Evolutionary conservation across 2,329 filamentous ascomycete genomes (phyloP).

Genomic region (Fusarium equiseti): DNA sequence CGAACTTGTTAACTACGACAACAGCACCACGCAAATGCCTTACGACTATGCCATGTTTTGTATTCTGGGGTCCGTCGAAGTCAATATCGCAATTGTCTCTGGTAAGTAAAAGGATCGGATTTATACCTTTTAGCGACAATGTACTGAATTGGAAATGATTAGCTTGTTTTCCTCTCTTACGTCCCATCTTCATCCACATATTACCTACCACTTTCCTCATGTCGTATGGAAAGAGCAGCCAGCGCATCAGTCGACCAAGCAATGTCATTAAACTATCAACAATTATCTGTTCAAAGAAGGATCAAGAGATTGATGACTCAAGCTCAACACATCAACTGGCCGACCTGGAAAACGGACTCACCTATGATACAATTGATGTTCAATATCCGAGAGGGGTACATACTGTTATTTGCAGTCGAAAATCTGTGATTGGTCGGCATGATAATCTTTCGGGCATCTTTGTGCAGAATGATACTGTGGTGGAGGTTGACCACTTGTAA

Average conservation of each 20-base stretch:
- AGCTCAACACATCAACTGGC: slow-evolving; percentile 38
- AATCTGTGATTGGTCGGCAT: background rate
- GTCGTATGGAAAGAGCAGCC: slow-evolving; percentile 29
- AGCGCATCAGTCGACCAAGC: slow-evolving; percentile 33
- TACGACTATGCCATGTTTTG: slow-evolving; percentile 38
- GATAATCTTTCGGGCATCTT: slow-evolving; percentile 4
- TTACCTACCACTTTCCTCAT: slow-evolving; percentile 33
- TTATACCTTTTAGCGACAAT: slow-evolving; percentile 1
- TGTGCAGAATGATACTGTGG: slow-evolving; percentile 28
- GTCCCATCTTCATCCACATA: slow-evolving; percentile 35
- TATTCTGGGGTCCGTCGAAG: slow-evolving; percentile 32
- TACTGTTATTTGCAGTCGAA: slow-evolving; percentile 26
- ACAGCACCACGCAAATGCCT: slow-evolving; percentile 29
- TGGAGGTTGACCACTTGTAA: slow-evolving; percentile 14
- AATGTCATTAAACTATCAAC: slow-evolving; percentile 29
- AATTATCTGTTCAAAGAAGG: slow-evolving; percentile 11
- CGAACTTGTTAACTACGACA: slow-evolving; percentile 17
- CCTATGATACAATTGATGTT: background rate
- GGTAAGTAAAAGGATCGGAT: background rate
- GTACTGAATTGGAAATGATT: background rate
- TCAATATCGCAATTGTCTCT: slow-evolving; percentile 41
- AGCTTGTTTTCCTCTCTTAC: slow-evolving; percentile 42
- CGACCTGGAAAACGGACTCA: slow-evolving; percentile 17
- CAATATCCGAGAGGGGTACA: slow-evolving; percentile 7
- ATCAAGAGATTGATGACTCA: slow-evolving; percentile 21